These are phyloP conservation scores for Trypanosoma boissoni DNA, from an alignment of 208 protist species.

Conservation along the genomic window DNA sequence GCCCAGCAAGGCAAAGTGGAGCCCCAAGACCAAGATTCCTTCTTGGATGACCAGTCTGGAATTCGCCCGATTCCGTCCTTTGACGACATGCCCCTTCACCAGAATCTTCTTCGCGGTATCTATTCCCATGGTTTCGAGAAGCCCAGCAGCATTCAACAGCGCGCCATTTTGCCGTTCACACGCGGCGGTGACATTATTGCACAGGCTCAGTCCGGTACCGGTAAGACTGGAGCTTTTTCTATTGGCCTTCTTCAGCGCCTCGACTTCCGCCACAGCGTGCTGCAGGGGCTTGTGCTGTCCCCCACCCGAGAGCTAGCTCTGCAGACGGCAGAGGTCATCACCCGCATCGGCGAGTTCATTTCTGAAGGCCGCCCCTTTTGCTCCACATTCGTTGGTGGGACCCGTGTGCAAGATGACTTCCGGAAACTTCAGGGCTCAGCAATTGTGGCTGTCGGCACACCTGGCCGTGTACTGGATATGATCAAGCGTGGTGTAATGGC, in stretches of 20 bases:
- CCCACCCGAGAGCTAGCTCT: slow-evolving; percentile 96
- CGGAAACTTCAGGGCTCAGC: slow-evolving; percentile 88
- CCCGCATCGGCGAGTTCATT: slow-evolving; percentile 96
- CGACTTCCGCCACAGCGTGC: slow-evolving; percentile 81
- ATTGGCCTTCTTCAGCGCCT: slow-evolving; percentile 95
- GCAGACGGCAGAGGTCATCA: slow-evolving; percentile 96
- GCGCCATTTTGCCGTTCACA: slow-evolving; percentile 97
- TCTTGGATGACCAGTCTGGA: slow-evolving; percentile 86
- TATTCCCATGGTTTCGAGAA: slow-evolving; percentile 99
- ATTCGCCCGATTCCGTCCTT: slow-evolving; percentile 93
- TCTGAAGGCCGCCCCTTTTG: slow-evolving; percentile 68
- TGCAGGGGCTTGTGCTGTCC: slow-evolving; percentile 95
- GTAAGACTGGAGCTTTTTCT: slow-evolving; percentile 99
- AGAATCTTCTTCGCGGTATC: slow-evolving; percentile 96
- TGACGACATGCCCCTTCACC: slow-evolving; percentile 98
- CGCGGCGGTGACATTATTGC: slow-evolving; percentile 96
- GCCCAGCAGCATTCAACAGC: slow-evolving; percentile 98
- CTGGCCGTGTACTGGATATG: slow-evolving; percentile 97
- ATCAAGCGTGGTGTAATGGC: slow-evolving; percentile 90
- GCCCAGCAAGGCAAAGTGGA: slow-evolving; percentile 72
- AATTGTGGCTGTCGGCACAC: slow-evolving; percentile 97
- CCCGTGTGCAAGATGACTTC: slow-evolving; percentile 95
- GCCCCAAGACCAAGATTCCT: slow-evolving; percentile 89
- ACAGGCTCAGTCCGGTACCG: slow-evolving; percentile 94
- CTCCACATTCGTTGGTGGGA: slow-evolving; percentile 93